Evolutionary conservation across 2,329 filamentous ascomycete genomes (phyloP).

Genomic region (Aspergillus carbonarius): DNA sequence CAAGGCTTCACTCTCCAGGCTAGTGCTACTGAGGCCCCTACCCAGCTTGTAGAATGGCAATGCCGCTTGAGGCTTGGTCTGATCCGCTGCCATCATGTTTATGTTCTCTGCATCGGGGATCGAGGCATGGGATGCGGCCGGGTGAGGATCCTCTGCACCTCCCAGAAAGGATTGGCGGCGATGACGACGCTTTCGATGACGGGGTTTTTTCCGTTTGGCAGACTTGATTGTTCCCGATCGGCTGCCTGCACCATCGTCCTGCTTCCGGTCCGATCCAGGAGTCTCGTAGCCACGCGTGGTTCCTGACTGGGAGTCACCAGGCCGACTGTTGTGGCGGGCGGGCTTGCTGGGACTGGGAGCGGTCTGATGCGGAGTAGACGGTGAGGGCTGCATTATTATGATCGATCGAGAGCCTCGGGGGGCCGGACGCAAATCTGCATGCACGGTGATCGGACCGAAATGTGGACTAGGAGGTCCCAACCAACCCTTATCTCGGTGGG

Average conservation of each 20-base stretch:
- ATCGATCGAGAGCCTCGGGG: neutral
- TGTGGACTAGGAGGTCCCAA: neutral
- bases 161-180: slow-evolving; percentile 79
- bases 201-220: slow-evolving; percentile 62
- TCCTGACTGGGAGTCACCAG: slow-evolving; percentile 5
- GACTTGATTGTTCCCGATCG: slow-evolving; percentile 24
- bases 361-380: slow-evolving; percentile 6
- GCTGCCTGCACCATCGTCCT: slow-evolving; percentile 22
- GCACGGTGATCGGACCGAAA: slow-evolving; percentile 1
- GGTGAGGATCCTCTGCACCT: slow-evolving; percentile 56
- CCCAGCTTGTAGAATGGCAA: slow-evolving; percentile 56
- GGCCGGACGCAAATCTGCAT: neutral
- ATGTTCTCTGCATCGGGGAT: slow-evolving; percentile 36
- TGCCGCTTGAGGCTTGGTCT: slow-evolving; percentile 25
- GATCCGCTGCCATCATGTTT: slow-evolving; percentile 30
- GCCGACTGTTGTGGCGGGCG: slow-evolving; percentile 9
- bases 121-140: slow-evolving; percentile 51
- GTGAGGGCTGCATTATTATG: slow-evolving; percentile 17
- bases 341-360: slow-evolving; percentile 8
- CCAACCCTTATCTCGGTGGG: no score
- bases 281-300: slow-evolving; percentile 6
- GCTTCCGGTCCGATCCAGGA: slow-evolving; percentile 16
- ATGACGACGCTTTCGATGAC: slow-evolving; percentile 75
- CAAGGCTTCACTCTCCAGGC: slow-evolving; percentile 82
- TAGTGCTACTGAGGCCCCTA: slow-evolving; percentile 73